A percentile compares a stretch with the other conserved stretches of the same genome.
Conservation (phyloP, 164 flowering plant genomes). For the Magnolia changhungtana region DNA sequence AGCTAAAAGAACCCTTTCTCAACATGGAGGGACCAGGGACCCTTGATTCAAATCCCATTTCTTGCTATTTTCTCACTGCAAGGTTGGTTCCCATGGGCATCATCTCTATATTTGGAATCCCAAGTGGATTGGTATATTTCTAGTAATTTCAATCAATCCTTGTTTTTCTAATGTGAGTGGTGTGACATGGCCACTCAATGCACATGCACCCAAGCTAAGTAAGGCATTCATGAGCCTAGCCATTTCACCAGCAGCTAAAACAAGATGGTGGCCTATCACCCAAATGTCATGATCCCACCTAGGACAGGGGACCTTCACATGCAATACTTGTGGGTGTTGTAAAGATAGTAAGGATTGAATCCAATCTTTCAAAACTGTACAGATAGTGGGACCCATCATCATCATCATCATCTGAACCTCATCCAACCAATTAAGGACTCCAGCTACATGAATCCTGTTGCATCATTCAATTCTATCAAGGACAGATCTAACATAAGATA, state of each 20-base stretch:
- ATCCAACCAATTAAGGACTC: no score
- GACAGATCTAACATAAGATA: no score
- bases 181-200: constrained; percentile 2
- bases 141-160: background rate
- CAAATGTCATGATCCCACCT: background rate
- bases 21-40: background rate
- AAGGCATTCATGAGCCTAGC: background rate
- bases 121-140: background rate
- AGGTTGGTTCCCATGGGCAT: constrained; percentile 2
- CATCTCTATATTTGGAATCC: background rate
- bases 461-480: no score
- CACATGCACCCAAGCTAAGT: background rate
- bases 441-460: no score
- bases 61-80: background rate
- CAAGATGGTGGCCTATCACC: background rate
- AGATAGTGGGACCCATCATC: background rate
- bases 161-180: background rate
- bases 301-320: background rate
- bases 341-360: background rate
- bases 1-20: constrained; percentile 1
- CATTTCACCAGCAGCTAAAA: background rate
- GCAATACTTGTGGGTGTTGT: background rate
- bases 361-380: background rate
- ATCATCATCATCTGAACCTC: background rate
- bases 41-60: background rate